These are phyloP conservation scores for Candida tetrigidarum DNA, from an alignment of 1,139 yeast genomes.

Conservation along the genomic window DNA sequence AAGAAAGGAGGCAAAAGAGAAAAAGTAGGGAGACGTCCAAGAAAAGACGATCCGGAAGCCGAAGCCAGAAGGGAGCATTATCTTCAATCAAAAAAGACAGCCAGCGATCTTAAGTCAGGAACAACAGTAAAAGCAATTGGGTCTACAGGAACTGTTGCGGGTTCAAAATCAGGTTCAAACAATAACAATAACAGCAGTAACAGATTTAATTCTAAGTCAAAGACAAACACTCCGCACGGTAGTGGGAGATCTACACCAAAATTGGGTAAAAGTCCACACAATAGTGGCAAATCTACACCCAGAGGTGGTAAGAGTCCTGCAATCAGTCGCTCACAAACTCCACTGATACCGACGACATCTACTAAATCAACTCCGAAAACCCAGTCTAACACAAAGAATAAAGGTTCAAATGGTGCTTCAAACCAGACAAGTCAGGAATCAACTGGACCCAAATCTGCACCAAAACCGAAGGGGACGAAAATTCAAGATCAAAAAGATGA, in stretches of 20 bases:
- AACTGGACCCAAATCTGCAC: not conserved
- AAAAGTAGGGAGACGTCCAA: slow-evolving; percentile 22
- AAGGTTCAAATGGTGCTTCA: not conserved
- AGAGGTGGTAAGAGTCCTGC: slow-evolving; percentile 5
- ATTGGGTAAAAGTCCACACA: slow-evolving; percentile 3
- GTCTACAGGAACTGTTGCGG: slow-evolving; percentile 19
- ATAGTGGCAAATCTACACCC: slow-evolving; percentile 8
- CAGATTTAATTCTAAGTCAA: slow-evolving; percentile 12
- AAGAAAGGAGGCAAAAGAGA: slow-evolving; percentile 30
- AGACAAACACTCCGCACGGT: slow-evolving; percentile 7
- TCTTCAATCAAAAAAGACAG: slow-evolving; percentile 34
- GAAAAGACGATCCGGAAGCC: slow-evolving; percentile 31
- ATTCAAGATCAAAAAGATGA: not conserved
- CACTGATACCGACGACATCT: slow-evolving; percentile 4
- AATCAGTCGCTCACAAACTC: slow-evolving; percentile 3
- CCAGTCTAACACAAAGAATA: not conserved
- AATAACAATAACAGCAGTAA: not conserved
- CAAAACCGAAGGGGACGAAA: not conserved
- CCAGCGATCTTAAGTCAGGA: slow-evolving; percentile 42
- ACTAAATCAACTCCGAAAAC: slow-evolving; percentile 8
- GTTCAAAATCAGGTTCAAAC: not conserved
- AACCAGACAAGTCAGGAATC: no score
- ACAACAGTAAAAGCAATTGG: slow-evolving; percentile 50
- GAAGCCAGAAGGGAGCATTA: slow-evolving; percentile 47
- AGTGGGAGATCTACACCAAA: slow-evolving; percentile 8